A percentile compares a stretch with the other conserved stretches of the same genome.
Conservation (phyloP, 495 filamentous ascomycete species). For the Sporormia fimetaria region DNA sequence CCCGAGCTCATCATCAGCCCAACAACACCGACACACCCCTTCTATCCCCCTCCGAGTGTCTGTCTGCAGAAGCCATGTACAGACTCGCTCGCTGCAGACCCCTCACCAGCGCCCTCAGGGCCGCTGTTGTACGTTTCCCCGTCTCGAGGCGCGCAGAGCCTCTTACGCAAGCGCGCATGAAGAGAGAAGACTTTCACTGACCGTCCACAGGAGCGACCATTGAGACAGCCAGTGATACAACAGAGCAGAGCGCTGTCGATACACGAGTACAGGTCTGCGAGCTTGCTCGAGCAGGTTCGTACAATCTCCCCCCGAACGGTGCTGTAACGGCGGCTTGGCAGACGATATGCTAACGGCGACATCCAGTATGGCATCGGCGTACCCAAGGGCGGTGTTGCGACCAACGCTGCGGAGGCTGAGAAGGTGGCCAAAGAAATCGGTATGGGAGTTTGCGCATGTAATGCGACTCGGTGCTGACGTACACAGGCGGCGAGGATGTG, state of each 20-base stretch:
- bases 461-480: constrained; percentile 15
- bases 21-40: constrained; percentile 9
- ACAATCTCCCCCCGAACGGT: neutral
- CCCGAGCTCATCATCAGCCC: constrained; percentile 7
- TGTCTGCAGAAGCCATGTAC: constrained; percentile 45
- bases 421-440: constrained; percentile 78
- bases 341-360: constrained; percentile 6
- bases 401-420: constrained; percentile 77
- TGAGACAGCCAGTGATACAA: constrained; percentile 43
- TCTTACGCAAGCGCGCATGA: constrained; percentile 16
- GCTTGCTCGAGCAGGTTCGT: constrained; percentile 71
- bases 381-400: constrained; percentile 76
- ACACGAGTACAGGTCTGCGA: constrained; percentile 92
- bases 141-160: constrained; percentile 12
- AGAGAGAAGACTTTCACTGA: constrained; percentile 22
- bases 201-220: constrained; percentile 37
- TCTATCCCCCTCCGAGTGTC: constrained; percentile 21
- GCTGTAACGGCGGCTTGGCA: constrained; percentile 6
- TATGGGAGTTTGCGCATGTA: constrained; percentile 29
- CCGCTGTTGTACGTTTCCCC: constrained; percentile 45
- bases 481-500: constrained; percentile 75
- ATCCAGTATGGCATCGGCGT: constrained; percentile 85
- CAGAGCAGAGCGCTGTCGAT: constrained; percentile 86
- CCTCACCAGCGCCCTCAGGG: constrained; percentile 53
- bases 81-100: constrained; percentile 59